Evolutionary conservation across 306 rosid genomes (phyloP).

Genomic region (Malus sieversii): DNA sequence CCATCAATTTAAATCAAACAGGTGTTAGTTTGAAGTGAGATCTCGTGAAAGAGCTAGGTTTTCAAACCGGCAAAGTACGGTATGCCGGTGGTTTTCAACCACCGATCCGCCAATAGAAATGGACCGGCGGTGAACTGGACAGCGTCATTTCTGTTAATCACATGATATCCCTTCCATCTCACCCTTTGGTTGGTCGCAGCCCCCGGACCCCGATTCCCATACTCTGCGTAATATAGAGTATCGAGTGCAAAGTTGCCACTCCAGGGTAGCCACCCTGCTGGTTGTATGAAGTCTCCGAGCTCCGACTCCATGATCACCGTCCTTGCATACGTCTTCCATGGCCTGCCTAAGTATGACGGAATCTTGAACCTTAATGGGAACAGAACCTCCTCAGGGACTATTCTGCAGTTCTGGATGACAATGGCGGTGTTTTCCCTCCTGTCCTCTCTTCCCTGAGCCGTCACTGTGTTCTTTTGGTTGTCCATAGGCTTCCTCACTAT

Average conservation of each 20-base stretch:
- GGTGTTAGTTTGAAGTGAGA: neutral
- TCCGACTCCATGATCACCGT: slow-evolving; percentile 21
- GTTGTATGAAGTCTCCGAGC: slow-evolving; percentile 22
- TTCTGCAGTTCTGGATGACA: slow-evolving; percentile 30
- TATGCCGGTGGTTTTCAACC: slow-evolving; percentile 17
- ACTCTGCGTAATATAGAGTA: slow-evolving; percentile 20
- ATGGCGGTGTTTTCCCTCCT: slow-evolving; percentile 5
- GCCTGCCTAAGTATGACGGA: slow-evolving; percentile 18
- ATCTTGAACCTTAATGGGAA: slow-evolving; percentile 2
- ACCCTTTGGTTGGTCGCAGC: slow-evolving; percentile 14
- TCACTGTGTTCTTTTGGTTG: slow-evolving; percentile 9
- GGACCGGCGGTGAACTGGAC: slow-evolving; percentile 12
- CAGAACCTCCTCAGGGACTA: slow-evolving; percentile 9
- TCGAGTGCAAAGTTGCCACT: slow-evolving; percentile 4
- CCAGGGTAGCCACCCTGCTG: slow-evolving; percentile 32
- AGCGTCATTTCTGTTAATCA: slow-evolving; percentile 23
- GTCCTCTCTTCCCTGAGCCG: slow-evolving; percentile 21
- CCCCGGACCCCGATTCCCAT: slow-evolving; percentile 19
- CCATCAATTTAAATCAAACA: neutral
- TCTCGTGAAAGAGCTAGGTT: neutral
- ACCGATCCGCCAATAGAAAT: slow-evolving; percentile 11
- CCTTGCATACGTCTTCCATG: slow-evolving; percentile 27
- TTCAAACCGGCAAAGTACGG: slow-evolving; percentile 20
- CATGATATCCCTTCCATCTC: slow-evolving; percentile 25
- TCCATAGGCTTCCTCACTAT: slow-evolving; percentile 9